Conservation (phyloP, 305 asterid species). For the Petunia hybrid region DNA sequence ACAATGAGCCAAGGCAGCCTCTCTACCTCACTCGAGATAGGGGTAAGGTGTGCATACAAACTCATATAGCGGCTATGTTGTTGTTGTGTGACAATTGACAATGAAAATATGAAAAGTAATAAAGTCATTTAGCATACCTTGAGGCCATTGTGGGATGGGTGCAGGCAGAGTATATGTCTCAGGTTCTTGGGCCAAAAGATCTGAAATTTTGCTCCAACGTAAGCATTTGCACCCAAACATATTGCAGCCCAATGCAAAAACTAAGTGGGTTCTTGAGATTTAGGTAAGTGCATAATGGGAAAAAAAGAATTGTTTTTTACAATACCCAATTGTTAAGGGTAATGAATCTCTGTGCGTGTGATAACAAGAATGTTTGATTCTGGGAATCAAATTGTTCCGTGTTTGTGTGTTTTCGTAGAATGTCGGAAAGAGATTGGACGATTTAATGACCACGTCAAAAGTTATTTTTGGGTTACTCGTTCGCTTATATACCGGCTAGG, state of each 20-base stretch:
- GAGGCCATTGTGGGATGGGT: slow-evolving; percentile 84
- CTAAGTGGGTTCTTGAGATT: not conserved
- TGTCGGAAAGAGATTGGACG: slow-evolving; percentile 1
- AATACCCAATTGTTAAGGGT: not conserved
- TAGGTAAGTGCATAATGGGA: not conserved
- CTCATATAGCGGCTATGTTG: too few species aligned
- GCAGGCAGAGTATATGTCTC: slow-evolving; percentile 68
- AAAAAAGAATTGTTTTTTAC: not conserved
- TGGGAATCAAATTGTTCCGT: slow-evolving; percentile 23
- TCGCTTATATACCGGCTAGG: too few species aligned
- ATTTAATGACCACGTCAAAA: slow-evolving; percentile 15
- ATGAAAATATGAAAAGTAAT: not conserved
- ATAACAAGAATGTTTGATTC: not conserved
- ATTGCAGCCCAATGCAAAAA: slow-evolving; percentile 1
- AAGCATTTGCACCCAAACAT: slow-evolving; percentile 71
- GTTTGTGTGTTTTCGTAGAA: not conserved
- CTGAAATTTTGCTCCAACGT: slow-evolving; percentile 60
- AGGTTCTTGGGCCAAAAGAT: slow-evolving; percentile 49
- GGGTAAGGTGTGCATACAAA: too few species aligned
- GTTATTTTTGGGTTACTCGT: not conserved
- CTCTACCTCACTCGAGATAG: too few species aligned
- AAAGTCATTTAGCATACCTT: slow-evolving; percentile 44
- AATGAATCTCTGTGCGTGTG: not conserved
- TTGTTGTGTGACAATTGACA: not conserved
- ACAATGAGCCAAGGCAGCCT: not conserved